Conservation (phyloP, 2,329 filamentous ascomycete genomes). For the Xylaria sp. region DNA sequence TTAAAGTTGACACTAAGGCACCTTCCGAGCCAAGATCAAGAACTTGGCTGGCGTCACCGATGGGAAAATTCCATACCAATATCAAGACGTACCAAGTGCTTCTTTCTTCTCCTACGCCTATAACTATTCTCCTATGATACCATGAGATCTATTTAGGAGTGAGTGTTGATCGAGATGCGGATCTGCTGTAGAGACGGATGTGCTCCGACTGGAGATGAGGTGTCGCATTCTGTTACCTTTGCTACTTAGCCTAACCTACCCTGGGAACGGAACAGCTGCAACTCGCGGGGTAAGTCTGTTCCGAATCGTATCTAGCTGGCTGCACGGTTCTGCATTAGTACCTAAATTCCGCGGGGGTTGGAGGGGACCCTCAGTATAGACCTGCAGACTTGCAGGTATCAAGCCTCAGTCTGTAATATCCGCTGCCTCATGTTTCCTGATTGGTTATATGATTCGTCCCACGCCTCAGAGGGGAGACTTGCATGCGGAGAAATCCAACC, state of each 20-base stretch:
- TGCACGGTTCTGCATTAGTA: constrained; percentile 24
- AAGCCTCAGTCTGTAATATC: constrained; percentile 1
- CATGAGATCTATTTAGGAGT: neutral
- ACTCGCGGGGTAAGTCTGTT: constrained; percentile 29
- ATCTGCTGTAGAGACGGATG: neutral
- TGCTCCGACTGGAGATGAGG: constrained; percentile 7
- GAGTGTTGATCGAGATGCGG: neutral
- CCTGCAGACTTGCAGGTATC: constrained; percentile 15
- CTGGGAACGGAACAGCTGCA: constrained; percentile 19
- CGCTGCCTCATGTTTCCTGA: neutral
- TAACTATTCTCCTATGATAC: neutral
- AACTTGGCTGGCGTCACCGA: neutral
- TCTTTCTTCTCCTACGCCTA: neutral
- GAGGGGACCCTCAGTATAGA: neutral
- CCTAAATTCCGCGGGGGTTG: constrained; percentile 22
- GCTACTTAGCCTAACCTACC: constrained; percentile 18
- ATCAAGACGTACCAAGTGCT: neutral
- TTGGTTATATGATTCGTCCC: neutral
- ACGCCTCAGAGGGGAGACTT: neutral
- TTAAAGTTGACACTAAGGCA: too few relatives aligned
- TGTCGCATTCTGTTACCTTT: neutral
- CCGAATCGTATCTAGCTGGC: neutral
- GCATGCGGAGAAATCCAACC: neutral
- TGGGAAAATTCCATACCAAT: neutral
- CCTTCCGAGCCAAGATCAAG: too few relatives aligned